Percentiles rank a stretch among this genome's conserved stretches.
phyloP scores from a whole-genome alignment of 768 basidiomycete genomes.

The Lactarius hengduanensis region DNA sequence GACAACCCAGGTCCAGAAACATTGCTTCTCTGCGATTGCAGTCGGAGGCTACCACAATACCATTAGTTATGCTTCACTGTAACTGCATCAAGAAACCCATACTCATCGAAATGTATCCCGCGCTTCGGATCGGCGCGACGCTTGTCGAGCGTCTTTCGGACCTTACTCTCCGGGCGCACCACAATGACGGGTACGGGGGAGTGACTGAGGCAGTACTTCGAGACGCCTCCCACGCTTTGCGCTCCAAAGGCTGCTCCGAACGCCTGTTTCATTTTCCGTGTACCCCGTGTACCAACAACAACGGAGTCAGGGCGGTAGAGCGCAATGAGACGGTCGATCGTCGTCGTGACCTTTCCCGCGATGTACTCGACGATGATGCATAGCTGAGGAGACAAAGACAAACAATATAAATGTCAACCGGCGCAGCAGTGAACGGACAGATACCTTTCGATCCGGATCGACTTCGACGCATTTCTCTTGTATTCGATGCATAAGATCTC shows the following conservation, averaged over 20 bases:
- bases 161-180: conserved; percentile 85
- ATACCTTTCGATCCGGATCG: conserved; percentile 73
- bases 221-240: conserved; percentile 62
- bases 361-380: conserved; percentile 93
- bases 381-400: conserved; percentile 46
- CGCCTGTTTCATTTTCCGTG: conserved; percentile 51
- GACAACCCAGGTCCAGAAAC: conserved; percentile 8
- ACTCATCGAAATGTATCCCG: conserved; percentile 78
- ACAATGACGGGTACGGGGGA: conserved; percentile 97
- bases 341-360: conserved; percentile 84
- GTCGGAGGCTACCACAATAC: neutral
- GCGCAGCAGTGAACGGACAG: neutral
- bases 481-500: conserved; percentile 74
- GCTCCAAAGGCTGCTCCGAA: conserved; percentile 52
- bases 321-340: conserved; percentile 88
- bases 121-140: conserved; percentile 86
- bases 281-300: conserved; percentile 88
- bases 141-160: conserved; percentile 82
- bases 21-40: conserved; percentile 17
- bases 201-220: conserved; percentile 77
- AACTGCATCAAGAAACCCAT: conserved; percentile 28
- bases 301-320: conserved; percentile 90
- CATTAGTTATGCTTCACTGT: neutral
- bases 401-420: neutral
- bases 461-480: conserved; percentile 77